phyloP scores from a whole-genome alignment of 2,329 filamentous ascomycete genomes.

The Ophidiomyces ophidiicola region DNA sequence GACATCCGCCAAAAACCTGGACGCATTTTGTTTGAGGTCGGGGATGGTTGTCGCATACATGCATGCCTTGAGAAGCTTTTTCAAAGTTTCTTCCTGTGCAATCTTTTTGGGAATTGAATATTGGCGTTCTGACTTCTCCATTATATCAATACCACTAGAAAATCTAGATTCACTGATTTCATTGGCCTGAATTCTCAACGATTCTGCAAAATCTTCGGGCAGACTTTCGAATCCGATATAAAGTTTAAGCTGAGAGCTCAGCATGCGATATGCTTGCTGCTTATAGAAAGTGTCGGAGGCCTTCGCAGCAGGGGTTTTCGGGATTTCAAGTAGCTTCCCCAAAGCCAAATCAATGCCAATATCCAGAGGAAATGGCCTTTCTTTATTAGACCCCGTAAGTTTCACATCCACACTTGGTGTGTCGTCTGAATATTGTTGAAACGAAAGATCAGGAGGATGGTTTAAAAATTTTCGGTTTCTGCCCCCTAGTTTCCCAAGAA shows the following conservation, averaged over 20 bases:
- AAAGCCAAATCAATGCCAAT: slow-evolving; percentile 83
- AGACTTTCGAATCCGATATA: slow-evolving; percentile 76
- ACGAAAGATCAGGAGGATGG: slow-evolving; percentile 70
- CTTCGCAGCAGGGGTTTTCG: slow-evolving; percentile 48
- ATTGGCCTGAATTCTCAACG: slow-evolving; percentile 78
- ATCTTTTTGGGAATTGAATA: slow-evolving; percentile 79
- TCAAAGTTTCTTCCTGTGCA: slow-evolving; percentile 67
- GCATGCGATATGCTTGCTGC: slow-evolving; percentile 75
- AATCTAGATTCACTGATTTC: slow-evolving; percentile 64
- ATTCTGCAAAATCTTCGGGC: slow-evolving; percentile 74
- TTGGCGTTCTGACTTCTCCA: slow-evolving; percentile 64
- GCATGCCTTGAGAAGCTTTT: slow-evolving; percentile 77
- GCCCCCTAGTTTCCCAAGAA: slow-evolving; percentile 89
- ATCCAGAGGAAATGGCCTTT: slow-evolving; percentile 74
- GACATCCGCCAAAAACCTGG: slow-evolving; percentile 62
- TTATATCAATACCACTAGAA: slow-evolving; percentile 54
- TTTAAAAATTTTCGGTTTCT: slow-evolving; percentile 93
- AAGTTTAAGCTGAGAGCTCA: slow-evolving; percentile 81
- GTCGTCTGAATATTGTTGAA: slow-evolving; percentile 78
- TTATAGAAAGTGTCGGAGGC: slow-evolving; percentile 79
- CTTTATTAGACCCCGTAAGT: slow-evolving; percentile 77
- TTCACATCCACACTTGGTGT: slow-evolving; percentile 75
- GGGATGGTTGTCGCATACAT: slow-evolving; percentile 75
- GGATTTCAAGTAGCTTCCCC: slow-evolving; percentile 69
- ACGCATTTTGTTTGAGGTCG: slow-evolving; percentile 65